Conservation (phyloP, 2,329 filamentous ascomycete genomes). For the Penicillium sp. region DNA sequence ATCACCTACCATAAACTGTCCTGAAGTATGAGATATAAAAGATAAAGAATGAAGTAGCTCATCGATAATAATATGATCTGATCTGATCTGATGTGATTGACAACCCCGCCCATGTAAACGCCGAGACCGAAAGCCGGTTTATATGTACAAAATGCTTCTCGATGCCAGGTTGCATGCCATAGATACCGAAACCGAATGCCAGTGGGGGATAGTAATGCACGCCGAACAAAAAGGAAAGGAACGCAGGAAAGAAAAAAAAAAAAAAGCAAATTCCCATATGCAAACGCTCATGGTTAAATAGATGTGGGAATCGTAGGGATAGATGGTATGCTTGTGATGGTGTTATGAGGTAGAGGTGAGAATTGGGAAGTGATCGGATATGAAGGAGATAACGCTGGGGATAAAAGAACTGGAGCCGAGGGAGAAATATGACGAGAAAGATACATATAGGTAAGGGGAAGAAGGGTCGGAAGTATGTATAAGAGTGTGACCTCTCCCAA, state of each 20-base stretch:
- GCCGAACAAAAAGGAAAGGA: constrained; percentile 1
- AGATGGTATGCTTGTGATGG: background rate
- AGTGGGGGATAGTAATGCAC: constrained; percentile 7
- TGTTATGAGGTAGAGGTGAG: background rate
- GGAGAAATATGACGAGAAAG: background rate
- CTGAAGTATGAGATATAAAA: background rate
- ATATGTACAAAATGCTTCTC: constrained; percentile 14
- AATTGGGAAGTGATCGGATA: background rate
- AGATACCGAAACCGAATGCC: constrained; percentile 7
- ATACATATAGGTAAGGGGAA: background rate
- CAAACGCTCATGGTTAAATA: constrained; percentile 7
- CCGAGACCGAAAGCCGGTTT: constrained; percentile 4
- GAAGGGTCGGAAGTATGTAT: background rate
- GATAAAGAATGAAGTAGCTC: background rate
- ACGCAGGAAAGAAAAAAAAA: background rate
- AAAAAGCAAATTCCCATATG: constrained; percentile 5
- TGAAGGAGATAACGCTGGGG: background rate
- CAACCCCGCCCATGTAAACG: constrained; percentile 1
- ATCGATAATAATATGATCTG: background rate
- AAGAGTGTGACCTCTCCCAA: background rate
- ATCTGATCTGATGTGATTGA: background rate
- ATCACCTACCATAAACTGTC: background rate
- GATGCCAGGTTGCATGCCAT: constrained; percentile 9
- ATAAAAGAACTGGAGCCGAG: background rate
- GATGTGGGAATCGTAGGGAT: background rate